Conservation (phyloP, 2,329 filamentous ascomycete genomes). For the Pseudogymnoascus destructans region DNA sequence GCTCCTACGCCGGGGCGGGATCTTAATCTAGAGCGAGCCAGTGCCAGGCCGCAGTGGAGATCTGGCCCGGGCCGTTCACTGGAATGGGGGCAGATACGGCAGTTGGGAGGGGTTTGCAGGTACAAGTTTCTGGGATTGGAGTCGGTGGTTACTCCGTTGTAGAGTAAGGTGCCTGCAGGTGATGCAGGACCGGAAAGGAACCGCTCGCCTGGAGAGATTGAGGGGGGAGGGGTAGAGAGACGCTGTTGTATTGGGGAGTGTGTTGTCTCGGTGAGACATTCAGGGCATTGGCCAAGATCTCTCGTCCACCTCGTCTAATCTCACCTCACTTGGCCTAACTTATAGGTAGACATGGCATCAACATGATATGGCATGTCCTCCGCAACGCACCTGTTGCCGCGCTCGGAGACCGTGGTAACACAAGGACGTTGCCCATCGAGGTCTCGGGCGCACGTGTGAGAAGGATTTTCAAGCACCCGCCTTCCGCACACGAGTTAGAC, state of each 20-base stretch:
- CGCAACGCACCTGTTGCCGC: not conserved
- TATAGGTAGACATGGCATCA: not conserved
- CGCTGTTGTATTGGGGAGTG: not conserved
- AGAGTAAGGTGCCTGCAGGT: not conserved
- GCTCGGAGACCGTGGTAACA: not conserved
- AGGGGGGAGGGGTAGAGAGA: not conserved
- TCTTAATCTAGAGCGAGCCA: not conserved
- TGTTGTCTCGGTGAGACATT: slow-evolving; percentile 3
- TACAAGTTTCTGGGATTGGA: not conserved
- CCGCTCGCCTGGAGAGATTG: slow-evolving; percentile 7
- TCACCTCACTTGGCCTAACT: not conserved
- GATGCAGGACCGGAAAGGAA: not conserved
- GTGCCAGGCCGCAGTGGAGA: not conserved
- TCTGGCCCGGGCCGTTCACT: not conserved
- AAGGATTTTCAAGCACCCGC: not conserved
- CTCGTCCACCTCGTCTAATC: not conserved
- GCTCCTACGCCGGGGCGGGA: not conserved
- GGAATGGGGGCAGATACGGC: not conserved
- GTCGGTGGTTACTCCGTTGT: not conserved
- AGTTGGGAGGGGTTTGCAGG: not conserved
- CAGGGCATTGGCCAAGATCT: not conserved
- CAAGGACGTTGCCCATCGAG: not conserved
- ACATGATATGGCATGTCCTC: not conserved
- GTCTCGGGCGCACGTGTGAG: not conserved
- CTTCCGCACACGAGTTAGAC: not conserved